These are phyloP conservation scores for Trichoderma atroviride DNA, from an alignment of 2,329 filamentous ascomycete genomes.

Conservation along the genomic window DNA sequence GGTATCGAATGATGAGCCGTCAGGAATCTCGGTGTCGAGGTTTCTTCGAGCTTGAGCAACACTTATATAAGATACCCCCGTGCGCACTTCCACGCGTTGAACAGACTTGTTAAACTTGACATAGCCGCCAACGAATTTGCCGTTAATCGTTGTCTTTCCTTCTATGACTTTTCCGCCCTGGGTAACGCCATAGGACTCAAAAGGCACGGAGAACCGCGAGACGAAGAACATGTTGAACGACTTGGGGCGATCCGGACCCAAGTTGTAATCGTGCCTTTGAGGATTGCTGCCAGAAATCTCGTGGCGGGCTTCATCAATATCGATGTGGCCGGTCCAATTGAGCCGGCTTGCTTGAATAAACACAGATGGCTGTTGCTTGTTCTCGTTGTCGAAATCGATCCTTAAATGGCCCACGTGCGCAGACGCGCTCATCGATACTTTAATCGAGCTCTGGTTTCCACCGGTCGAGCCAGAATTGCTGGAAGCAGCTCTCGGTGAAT, in stretches of 20 bases:
- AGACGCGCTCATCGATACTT: conserved; percentile 45
- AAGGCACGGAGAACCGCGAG: conserved; percentile 49
- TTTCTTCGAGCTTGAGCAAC: conserved; percentile 50
- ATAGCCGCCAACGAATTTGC: conserved; percentile 46
- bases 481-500: conserved; percentile 1
- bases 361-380: conserved; percentile 38
- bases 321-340: conserved; percentile 50
- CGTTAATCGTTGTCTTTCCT: conserved; percentile 34
- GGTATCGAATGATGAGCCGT: conserved; percentile 41
- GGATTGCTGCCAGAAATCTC: conserved; percentile 50
- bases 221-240: conserved; percentile 51
- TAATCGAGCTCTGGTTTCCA: conserved; percentile 32
- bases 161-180: conserved; percentile 34
- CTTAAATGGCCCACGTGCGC: conserved; percentile 47
- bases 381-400: conserved; percentile 41
- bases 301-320: conserved; percentile 40
- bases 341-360: conserved; percentile 48
- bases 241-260: conserved; percentile 46
- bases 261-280: conserved; percentile 49
- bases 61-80: conserved; percentile 51
- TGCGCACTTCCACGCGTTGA: conserved; percentile 47
- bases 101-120: conserved; percentile 41
- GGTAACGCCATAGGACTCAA: conserved; percentile 42
- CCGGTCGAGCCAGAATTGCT: neutral
- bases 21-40: conserved; percentile 47